A percentile compares a stretch with the other conserved stretches of the same genome.
Conservation (phyloP, 164 flowering plant genomes). For the Aristolochia contorta region DNA sequence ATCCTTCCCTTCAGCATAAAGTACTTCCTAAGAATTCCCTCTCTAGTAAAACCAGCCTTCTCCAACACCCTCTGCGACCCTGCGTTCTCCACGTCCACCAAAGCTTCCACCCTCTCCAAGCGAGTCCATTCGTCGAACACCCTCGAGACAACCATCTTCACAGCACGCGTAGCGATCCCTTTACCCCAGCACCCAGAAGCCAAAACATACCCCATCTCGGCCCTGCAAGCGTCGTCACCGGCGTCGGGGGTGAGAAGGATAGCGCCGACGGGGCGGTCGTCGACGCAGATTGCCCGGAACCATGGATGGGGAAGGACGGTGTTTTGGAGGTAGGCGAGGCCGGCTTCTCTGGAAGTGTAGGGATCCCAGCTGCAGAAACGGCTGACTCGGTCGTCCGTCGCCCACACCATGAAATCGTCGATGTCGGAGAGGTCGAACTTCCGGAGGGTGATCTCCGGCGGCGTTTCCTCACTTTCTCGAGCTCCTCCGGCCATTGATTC, state of each 20-base stretch:
- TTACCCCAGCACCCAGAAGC: slow-evolving; percentile 56
- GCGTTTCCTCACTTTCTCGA: no score
- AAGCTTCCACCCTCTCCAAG: slow-evolving; percentile 60
- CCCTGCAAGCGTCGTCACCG: slow-evolving; percentile 30
- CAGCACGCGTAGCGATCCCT: slow-evolving; percentile 58
- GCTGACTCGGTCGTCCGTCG: slow-evolving; percentile 25
- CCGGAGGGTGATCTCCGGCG: slow-evolving; percentile 21
- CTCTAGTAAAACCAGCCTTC: slow-evolving; percentile 42
- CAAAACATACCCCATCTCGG: slow-evolving; percentile 53
- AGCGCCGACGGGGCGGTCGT: slow-evolving; percentile 38
- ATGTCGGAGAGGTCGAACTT: slow-evolving; percentile 20
- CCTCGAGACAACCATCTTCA: slow-evolving; percentile 33
- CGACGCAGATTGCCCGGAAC: slow-evolving; percentile 51
- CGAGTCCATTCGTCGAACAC: slow-evolving; percentile 50
- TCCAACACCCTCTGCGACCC: slow-evolving; percentile 64
- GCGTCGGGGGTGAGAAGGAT: slow-evolving; percentile 22
- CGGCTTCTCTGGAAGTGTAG: slow-evolving; percentile 38
- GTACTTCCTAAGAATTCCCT: slow-evolving; percentile 33
- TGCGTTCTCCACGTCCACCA: slow-evolving; percentile 48
- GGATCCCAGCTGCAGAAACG: slow-evolving; percentile 30
- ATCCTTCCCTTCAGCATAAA: slow-evolving; percentile 26
- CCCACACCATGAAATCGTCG: slow-evolving; percentile 40
- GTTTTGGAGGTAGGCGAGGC: slow-evolving; percentile 21
- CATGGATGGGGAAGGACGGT: slow-evolving; percentile 38
- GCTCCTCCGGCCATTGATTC: no score